Conservation (phyloP, 768 basidiomycete genomes). For the Hirschioporus abietinus region DNA sequence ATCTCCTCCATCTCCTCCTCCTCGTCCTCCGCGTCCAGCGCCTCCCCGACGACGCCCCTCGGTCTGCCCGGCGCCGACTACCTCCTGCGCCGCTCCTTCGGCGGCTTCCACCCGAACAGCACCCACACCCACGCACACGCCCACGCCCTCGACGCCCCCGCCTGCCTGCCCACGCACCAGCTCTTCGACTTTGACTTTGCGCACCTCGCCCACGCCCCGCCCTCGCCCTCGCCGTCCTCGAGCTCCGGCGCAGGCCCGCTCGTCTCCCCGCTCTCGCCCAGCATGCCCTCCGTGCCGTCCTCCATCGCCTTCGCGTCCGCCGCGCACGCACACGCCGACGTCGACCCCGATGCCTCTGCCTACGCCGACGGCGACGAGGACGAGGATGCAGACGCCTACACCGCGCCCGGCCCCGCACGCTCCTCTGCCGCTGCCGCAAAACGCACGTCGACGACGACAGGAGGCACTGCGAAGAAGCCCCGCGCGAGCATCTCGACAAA, state of each 20-base stretch:
- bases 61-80: constrained; percentile 47
- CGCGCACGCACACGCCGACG: constrained; percentile 26
- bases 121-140: constrained; percentile 42
- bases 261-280: constrained; percentile 22
- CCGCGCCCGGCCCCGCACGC: constrained; percentile 10
- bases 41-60: constrained; percentile 33
- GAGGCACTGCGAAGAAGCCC: constrained; percentile 34
- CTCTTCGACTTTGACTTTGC: constrained; percentile 57
- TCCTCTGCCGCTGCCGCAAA: constrained; percentile 23
- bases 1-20: constrained; percentile 38
- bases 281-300: constrained; percentile 24
- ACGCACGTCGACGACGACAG: constrained; percentile 35
- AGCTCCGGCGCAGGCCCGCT: constrained; percentile 23
- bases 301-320: constrained; percentile 27
- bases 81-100: constrained; percentile 39
- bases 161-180: constrained; percentile 64
- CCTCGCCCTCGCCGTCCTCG: too few species aligned
- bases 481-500: constrained; percentile 54
- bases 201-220: constrained; percentile 19
- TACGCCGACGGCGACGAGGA: constrained; percentile 26
- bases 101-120: constrained; percentile 36
- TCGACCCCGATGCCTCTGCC: constrained; percentile 33
- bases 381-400: too few species aligned
- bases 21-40: constrained; percentile 21
- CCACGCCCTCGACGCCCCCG: background rate